A percentile compares a stretch with the other conserved stretches of the same genome.
Evolutionary conservation across 2,329 filamentous ascomycete species (phyloP).

Genomic region (Dothistroma pini): DNA sequence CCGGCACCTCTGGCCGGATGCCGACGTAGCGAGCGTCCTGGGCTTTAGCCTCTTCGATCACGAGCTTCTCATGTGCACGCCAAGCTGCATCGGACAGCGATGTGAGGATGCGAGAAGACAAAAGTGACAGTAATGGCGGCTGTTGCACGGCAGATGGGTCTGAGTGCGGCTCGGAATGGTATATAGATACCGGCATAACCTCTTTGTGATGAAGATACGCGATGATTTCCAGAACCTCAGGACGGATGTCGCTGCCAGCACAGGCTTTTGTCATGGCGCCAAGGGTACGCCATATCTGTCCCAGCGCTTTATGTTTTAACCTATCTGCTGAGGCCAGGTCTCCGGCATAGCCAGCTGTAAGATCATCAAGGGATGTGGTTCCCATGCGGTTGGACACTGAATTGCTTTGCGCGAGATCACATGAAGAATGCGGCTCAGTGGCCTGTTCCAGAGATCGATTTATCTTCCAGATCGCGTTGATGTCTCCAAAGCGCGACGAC

Average conservation of each 20-base stretch:
- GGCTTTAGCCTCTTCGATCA: slow-evolving; percentile 28
- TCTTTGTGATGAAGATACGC: slow-evolving; percentile 47
- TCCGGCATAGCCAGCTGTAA: slow-evolving; percentile 18
- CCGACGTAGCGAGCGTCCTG: slow-evolving; percentile 38
- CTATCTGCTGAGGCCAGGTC: slow-evolving; percentile 18
- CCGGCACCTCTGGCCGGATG: slow-evolving; percentile 43
- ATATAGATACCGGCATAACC: slow-evolving; percentile 46
- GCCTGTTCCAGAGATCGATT: slow-evolving; percentile 16
- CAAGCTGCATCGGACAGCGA: slow-evolving; percentile 50
- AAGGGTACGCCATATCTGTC: slow-evolving; percentile 46
- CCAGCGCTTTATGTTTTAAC: slow-evolving; percentile 38
- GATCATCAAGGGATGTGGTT: slow-evolving; percentile 17
- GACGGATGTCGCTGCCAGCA: slow-evolving; percentile 34
- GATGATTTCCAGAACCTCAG: slow-evolving; percentile 47
- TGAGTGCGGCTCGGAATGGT: slow-evolving; percentile 37
- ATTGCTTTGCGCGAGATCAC: neutral
- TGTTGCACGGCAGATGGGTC: slow-evolving; percentile 41
- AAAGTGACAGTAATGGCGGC: slow-evolving; percentile 46
- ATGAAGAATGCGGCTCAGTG: neutral
- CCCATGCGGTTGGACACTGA: neutral
- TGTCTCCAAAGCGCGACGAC: neutral
- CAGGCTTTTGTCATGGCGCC: slow-evolving; percentile 44
- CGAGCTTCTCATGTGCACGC: slow-evolving; percentile 43
- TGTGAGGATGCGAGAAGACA: slow-evolving; percentile 48
- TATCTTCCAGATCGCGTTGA: slow-evolving; percentile 14